phyloP scores from a whole-genome alignment of 441 rosid genomes.

The Adansonia rubrostipa region DNA sequence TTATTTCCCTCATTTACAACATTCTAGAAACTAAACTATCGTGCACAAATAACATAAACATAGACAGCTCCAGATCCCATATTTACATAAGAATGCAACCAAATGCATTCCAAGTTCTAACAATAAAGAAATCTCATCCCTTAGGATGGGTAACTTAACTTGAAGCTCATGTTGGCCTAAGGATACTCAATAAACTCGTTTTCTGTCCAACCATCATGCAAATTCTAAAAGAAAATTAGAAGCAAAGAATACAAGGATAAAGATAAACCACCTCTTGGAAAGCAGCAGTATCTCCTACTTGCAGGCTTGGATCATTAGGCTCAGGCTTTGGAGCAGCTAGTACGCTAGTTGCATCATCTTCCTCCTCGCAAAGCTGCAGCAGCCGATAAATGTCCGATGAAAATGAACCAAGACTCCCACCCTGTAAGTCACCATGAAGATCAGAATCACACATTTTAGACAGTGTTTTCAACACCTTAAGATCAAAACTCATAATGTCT shows the following conservation, averaged over 20 bases:
- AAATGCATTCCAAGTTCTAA: too few species aligned
- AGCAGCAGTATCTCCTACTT: conserved; percentile 50
- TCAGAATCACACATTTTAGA: conserved; percentile 14
- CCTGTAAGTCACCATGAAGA: conserved; percentile 56
- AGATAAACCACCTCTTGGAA: conserved; percentile 60
- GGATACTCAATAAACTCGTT: background rate
- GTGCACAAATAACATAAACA: conserved; percentile 6
- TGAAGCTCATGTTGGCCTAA: conserved; percentile 6
- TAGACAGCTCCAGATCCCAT: background rate
- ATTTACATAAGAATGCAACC: too few species aligned
- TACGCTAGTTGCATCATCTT: conserved; percentile 95
- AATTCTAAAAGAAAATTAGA: conserved; percentile 16
- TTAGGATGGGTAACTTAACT: background rate
- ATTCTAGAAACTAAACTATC: background rate
- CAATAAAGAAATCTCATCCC: background rate
- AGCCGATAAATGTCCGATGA: conserved; percentile 90
- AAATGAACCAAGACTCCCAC: conserved; percentile 86
- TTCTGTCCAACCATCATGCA: background rate
- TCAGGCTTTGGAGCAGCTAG: conserved; percentile 84
- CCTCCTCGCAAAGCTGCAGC: conserved; percentile 92
- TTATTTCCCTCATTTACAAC: background rate
- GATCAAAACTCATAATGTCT: conserved; percentile 8
- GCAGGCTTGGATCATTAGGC: conserved; percentile 79
- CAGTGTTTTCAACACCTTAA: conserved; percentile 11
- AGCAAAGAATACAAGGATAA: conserved; percentile 7